These are phyloP conservation scores for Pythium aphanidermatum DNA, from an alignment of 352 stramenopile species.

Conservation along the genomic window DNA sequence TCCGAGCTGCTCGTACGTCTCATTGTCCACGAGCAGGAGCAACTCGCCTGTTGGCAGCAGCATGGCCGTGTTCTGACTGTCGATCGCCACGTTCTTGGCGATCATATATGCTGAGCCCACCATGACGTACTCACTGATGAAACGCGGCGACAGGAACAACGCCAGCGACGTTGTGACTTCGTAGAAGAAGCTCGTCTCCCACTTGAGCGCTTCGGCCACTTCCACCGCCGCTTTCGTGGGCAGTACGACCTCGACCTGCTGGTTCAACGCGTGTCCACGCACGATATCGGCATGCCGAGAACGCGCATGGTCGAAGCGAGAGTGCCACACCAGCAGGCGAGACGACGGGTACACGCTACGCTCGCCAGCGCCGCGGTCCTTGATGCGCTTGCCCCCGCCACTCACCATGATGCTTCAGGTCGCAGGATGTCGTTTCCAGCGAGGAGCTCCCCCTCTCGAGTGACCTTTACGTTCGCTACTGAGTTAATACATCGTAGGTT, in stretches of 20 bases:
- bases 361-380: constrained; percentile 16
- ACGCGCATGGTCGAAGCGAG: constrained; percentile 27
- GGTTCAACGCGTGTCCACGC: constrained; percentile 41
- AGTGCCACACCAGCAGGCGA: constrained; percentile 64
- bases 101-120: constrained; percentile 59
- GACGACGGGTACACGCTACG: constrained; percentile 24
- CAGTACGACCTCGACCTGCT: constrained; percentile 70
- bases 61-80: constrained; percentile 54
- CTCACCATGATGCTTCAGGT: too few species aligned
- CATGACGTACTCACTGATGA: constrained; percentile 55
- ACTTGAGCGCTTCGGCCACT: constrained; percentile 48
- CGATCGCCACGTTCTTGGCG: constrained; percentile 67
- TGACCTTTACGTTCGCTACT: too few species aligned
- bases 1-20: constrained; percentile 68
- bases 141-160: constrained; percentile 50
- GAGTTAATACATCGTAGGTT: too few species aligned
- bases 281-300: constrained; percentile 48
- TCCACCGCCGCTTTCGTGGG: constrained; percentile 24
- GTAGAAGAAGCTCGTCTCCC: constrained; percentile 83
- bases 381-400: constrained; percentile 42
- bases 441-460: too few species aligned
- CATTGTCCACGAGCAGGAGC: constrained; percentile 52
- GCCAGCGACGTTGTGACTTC: constrained; percentile 44
- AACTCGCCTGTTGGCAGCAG: constrained; percentile 62
- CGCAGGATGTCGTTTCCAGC: too few species aligned